Base-by-base conservation (phyloP, 2,329 filamentous ascomycete species). In the Macrophomina tecta region DNA sequence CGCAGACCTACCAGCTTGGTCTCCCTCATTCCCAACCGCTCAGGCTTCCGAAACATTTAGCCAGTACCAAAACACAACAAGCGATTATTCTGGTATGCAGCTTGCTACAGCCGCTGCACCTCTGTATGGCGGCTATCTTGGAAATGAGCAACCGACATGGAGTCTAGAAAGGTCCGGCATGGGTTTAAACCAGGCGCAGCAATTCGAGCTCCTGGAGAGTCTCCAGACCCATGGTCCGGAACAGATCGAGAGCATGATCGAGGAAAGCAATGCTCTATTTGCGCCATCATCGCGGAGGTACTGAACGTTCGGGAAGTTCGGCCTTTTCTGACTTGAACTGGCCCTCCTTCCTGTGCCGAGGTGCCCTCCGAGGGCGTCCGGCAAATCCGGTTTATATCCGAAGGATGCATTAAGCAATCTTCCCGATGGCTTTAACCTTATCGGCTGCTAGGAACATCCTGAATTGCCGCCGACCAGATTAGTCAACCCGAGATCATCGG, bases 121-220 rank as follows among this genome's bases (percentile, higher is more conserved):
- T 42, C 12, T 67, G 8, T 67, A 67, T 69, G 73, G 73, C 1
- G 76, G 79, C 77, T 82, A 73, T 73, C 80, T 69, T 76, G 85
- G 86, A 1, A 38, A 46, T 12, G 52, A 64, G n/a, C 60, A 64
- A 74, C 86, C 84, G 68, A 88, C 87, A 72, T 92, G 89, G 70
- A 91, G 85, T 48, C 73, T 75, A 38, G 69, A 72, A 16, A 53
- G 60, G 7, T 69, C 76, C 58, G 73, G 73, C 4, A 73, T 73
- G 30, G 84, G 84, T 68, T 82, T 96, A 38, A 94, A 89, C 68
- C 90, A 93, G 69, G 87, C 92, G 73, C 92, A 96, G 78, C 92
- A 95, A 78, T 80, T 90, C 69, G 91, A 97, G 80, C 82, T 97
- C 45, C 93, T 96, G 90, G 88, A 89, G 65, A 89, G 89, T 58